Base-by-base conservation (phyloP, 257 asterid genomes). In the Cruciata laevipes region DNA sequence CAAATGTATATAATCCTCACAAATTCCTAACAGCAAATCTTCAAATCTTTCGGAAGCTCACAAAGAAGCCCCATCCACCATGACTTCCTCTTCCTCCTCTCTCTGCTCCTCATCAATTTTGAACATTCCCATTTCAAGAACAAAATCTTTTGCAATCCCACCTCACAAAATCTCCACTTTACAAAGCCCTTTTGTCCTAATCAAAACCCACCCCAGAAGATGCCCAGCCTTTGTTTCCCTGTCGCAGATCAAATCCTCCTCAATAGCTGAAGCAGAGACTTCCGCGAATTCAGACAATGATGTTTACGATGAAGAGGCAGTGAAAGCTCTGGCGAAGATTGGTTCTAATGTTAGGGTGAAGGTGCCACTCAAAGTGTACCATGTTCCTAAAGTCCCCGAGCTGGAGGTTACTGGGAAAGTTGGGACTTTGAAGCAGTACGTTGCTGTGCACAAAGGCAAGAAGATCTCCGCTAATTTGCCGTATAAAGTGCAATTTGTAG, bases 401-500 rank as follows among this genome's bases (percentile, higher is more conserved):
- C 6, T 79, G 17, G 97, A 92, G 5, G 70, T 92, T 69, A 66
- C 61, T 33, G 95, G 93, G 17, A 79, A 56, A 77, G 47, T 78
- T 25, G 98, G 98, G 32, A 75, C 80, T 17, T 64, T 92, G 86
- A 92, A 89, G 84, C 93, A 89, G 84, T 89, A 86, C 73, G 95
- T 89, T 68, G 95, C 75, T 42, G 72, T 86, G 67, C 73, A 83
- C 57, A 89, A 92, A 69, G 98, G 97, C 63, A 86, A 86, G 66
- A 75, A 37, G 47, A 87, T 92, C 8, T 89, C 98, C 4, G 97
- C 96, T 3, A 92, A 89, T 63, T 77, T 89, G 81, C 98, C 98
- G 20, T 92, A 78, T 77, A 87, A 92, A 69, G 93, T 87, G 67
- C 93, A 87, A 81, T 89, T 92, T 63, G 79, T 78, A 57, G 81